Evolutionary conservation across 345 rosid species (phyloP).

Genomic region (Kandelia obovata): DNA sequence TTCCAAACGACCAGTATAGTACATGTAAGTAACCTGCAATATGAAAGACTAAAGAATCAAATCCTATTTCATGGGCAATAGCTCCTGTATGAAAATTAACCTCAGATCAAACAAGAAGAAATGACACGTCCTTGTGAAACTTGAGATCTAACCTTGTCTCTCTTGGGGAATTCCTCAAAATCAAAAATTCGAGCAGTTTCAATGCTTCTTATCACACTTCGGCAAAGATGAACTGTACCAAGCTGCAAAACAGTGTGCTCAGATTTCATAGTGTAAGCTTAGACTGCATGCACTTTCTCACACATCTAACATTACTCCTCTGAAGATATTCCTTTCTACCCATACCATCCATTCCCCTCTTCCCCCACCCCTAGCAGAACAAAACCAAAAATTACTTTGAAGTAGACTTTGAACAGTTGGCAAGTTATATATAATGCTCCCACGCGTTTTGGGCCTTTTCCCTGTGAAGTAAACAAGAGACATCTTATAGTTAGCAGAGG

Average conservation of each 20-base stretch:
- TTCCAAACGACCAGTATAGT: constrained; percentile 96
- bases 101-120: neutral
- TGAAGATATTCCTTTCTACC: too few species aligned
- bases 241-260: constrained; percentile 51
- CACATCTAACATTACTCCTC: neutral
- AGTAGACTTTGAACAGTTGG: constrained; percentile 89
- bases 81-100: neutral
- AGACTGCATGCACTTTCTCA: neutral
- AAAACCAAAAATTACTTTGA: constrained; percentile 52
- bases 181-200: constrained; percentile 95
- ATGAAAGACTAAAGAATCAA: constrained; percentile 13
- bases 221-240: constrained; percentile 93
- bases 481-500: constrained; percentile 12
- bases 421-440: constrained; percentile 95
- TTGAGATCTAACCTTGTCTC: constrained; percentile 61
- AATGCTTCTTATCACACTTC: constrained; percentile 97
- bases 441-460: constrained; percentile 90
- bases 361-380: too few species aligned
- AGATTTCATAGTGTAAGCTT: neutral
- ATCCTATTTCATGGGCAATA: neutral
- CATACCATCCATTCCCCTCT: neutral
- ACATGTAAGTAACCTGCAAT: constrained; percentile 93
- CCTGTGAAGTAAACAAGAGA: constrained; percentile 41
- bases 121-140: neutral
- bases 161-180: constrained; percentile 90